Evolutionary conservation across 2,329 filamentous ascomycete species (phyloP), one percentile per base, ranked within the genome.

Genomic region (Chrysosporium queenslandicum): DNA sequence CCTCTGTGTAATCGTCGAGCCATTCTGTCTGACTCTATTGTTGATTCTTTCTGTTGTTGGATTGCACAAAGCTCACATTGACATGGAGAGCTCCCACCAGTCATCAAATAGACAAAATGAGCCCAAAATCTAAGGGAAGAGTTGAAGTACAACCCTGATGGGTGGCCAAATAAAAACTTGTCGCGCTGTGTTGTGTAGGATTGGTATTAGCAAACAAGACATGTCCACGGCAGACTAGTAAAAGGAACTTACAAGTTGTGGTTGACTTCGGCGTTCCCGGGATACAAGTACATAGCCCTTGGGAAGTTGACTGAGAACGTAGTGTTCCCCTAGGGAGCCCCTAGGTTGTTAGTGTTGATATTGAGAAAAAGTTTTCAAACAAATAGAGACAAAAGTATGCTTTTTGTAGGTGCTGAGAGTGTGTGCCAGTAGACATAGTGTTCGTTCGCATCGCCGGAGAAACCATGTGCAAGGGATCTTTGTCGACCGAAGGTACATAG

Each of bases 81-180:
- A 54, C 79, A 82, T 0, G 69, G 65, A 2, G 66, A 64, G 4
- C 60, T 63, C 39, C 64, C 65, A 47, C 73, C 69, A 12, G 73
- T 69, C 73, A 81, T 79, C 21, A 82, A 60, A 61, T 74, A 71
- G 47, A 72, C 65, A 60, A 83, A 82, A 55, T 83, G 80, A 0
- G 74, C 73, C 46, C 72, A 78, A 57, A 81, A 81, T 3, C 74
- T 66, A 18, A 71, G 71, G 0, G 74, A 71, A 0, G 79, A 82
- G 42, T 79, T 72, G 52, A 77, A 82, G 14, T 63, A 66, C 45
- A 67, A 66, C 6, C 72, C 71, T 6, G 65, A 63, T 0, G 77
- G 78, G 60, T 83, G 78, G 0, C 80, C 80, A 52, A 71, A 82
- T 0, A 82, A 64, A 52, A 77, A 80, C 46, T 74, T 72, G 60